phyloP scores from a whole-genome alignment of 768 basidiomycete genomes.

The Mycena sanguinolenta region DNA sequence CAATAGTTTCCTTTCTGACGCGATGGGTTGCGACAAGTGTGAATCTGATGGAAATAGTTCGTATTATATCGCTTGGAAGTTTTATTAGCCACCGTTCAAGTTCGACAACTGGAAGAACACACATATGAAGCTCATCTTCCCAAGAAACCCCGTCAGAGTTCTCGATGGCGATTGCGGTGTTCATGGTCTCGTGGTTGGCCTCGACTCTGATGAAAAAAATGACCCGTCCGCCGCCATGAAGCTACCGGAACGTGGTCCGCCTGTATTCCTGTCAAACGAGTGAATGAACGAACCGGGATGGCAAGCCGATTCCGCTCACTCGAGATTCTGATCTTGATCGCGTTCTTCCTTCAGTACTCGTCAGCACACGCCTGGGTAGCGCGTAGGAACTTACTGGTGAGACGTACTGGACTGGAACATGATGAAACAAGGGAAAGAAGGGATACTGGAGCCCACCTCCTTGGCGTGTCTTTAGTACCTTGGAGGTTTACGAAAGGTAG shows the following conservation, averaged over 20 bases:
- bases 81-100: not conserved
- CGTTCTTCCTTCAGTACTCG: too few relatives aligned
- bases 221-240: not conserved
- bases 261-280: constrained; percentile 6
- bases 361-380: too few relatives aligned
- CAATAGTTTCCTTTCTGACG: constrained; percentile 5
- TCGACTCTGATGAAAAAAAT: constrained; percentile 6
- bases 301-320: too few relatives aligned
- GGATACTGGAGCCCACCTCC: too few relatives aligned
- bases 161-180: not conserved
- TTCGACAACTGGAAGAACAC: not conserved
- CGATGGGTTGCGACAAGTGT: constrained; percentile 19
- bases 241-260: not conserved
- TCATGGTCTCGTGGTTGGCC: not conserved
- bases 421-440: too few relatives aligned
- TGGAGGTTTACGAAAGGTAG: too few relatives aligned
- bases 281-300: too few relatives aligned
- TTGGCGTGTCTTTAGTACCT: too few relatives aligned
- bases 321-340: too few relatives aligned
- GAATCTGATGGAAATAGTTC: not conserved
- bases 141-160: constrained; percentile 6
- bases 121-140: constrained; percentile 25
- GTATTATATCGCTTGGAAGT: not conserved
- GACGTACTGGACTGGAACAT: too few relatives aligned
- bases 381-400: too few relatives aligned